Evolutionary conservation across 2,329 filamentous ascomycete species (phyloP), one percentile per base, ranked within the genome.

Genomic region (Fusarium heterosporum): DNA sequence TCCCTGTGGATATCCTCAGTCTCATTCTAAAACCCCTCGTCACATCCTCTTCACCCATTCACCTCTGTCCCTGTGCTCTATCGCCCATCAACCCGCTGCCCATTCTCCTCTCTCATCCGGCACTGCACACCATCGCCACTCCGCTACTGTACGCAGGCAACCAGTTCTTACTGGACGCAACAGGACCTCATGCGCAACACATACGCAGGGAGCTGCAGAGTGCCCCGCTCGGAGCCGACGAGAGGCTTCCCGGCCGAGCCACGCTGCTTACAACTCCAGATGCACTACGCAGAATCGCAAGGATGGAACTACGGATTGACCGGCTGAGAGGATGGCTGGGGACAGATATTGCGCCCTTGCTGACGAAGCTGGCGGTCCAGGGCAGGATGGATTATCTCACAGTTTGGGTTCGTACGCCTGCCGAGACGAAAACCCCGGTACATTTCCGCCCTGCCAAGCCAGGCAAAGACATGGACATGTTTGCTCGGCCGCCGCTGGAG

Each of bases 141-240:
- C 75, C 75, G 46, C 64, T 78, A 11, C 66, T 78, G 22, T 78
- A 78, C 64, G 66, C 69, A n/a, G 62, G 61, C 28, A 78, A 78
- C 49, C 55, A 65, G 17, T 78, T 78, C 26, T 52, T 72, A 26
- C 65, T 78, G 36, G 73, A 78, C 9, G 61, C 72, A 12, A 72
- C 73, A 13, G 67, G 73, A 0, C 32, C 61, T 16, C 75, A 78
- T 50, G 69, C 73, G 34, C 62, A 66, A 10, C 74, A 75, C 26
- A 65, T 77, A 30, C 66, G 72, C 28, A 68, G 70, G 14, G 69
- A 64, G 19, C 61, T 77, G 9, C 60, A 72, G 30, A 32, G 14
- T 17, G 61, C 51, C 14, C 61, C 55, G 1, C 55, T 50, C 10
- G 68, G 67, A 45, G 59, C 60, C 25, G 66, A 65, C 25, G 63